Evolutionary conservation across 306 rosid species (phyloP), one percentile per base, ranked within the genome.

Genomic region (Sophora flavescens): DNA sequence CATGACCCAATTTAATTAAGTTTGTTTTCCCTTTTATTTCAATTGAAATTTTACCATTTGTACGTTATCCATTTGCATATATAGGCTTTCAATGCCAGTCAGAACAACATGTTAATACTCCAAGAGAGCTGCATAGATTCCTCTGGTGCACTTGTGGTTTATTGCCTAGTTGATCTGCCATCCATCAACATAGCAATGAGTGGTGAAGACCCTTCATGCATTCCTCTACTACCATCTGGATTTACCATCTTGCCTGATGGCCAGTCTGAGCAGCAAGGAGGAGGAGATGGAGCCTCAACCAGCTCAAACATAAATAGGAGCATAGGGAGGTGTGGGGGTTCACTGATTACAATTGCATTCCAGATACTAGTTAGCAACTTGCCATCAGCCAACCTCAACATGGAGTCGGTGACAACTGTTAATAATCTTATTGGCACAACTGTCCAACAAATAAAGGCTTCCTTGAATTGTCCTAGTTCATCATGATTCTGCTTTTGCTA

Each of bases 51-150:
- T 39, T 6, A 33, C 60, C 50, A 18, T 18, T 4, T 52, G 28
- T 36, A 15, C 48, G 15, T 7, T 39, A 4, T 26, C 6, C 15
- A 1, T 36, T 14, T 32, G 33, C 26, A 45, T 45, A 11, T 45
- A 67, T 6, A 92, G 97, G 96, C 93, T 0, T 84, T 84, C 82
- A 92, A 92, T 84, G 84, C 92, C 0, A 84, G 88, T 68, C 97
- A 92, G 77, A 95, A 89, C 91, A 92, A 90, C 89, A 90, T 88
- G 93, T 52, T 95, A 69, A 90, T 95, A 30, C 98, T 95, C 13
- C 98, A 95, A 75, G 97, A 95, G 88, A 92, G 93, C 52, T 92
- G 97, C 88, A 83, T 88, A 65, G 98, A 95, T 81, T 66, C 96
- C 0, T 87, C 97, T 0, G 97, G 98, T 1, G 89, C 97, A 15